These are phyloP conservation scores for Phytophthora cryptogea DNA, from an alignment of 352 stramenopile genomes.

Conservation along the genomic window DNA sequence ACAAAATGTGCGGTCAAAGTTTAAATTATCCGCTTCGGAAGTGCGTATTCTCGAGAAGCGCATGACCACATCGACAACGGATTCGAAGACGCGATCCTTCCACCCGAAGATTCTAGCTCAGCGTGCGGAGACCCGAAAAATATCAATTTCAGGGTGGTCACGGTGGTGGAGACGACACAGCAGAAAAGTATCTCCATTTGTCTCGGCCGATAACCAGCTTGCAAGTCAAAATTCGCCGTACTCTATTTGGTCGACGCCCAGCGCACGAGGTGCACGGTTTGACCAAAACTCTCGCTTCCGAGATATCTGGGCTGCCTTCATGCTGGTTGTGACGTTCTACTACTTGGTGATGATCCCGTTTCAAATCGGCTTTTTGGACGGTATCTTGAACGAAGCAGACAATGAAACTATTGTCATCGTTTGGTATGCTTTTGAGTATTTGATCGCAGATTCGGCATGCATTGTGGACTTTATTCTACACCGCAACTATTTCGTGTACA, in stretches of 20 bases:
- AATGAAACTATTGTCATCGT: slow-evolving; percentile 31
- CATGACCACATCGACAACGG: slow-evolving; percentile 11
- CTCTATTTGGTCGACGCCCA: slow-evolving; percentile 22
- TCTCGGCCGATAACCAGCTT: slow-evolving; percentile 1
- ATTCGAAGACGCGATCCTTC: slow-evolving; percentile 1
- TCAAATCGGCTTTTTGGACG: slow-evolving; percentile 62
- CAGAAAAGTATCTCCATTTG: slow-evolving; percentile 24
- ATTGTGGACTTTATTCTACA: slow-evolving; percentile 64
- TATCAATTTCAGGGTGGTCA: slow-evolving; percentile 3
- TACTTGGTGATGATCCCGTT: slow-evolving; percentile 62
- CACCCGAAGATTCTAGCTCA: slow-evolving; percentile 12
- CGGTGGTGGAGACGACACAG: slow-evolving; percentile 3
- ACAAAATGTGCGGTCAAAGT: slow-evolving; percentile 25
- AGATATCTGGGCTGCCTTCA: slow-evolving; percentile 50
- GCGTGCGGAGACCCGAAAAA: background rate
- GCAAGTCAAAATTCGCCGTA: slow-evolving; percentile 10
- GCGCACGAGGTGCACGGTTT: slow-evolving; percentile 11
- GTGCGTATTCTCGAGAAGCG: slow-evolving; percentile 34
- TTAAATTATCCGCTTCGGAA: slow-evolving; percentile 23
- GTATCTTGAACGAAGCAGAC: slow-evolving; percentile 39
- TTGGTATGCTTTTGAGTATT: slow-evolving; percentile 60
- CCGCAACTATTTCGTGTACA: slow-evolving; percentile 58
- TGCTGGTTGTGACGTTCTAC: slow-evolving; percentile 62
- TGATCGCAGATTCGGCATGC: slow-evolving; percentile 49
- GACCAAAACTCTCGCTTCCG: slow-evolving; percentile 45